phyloP scores from a whole-genome alignment of 257 asterid species.

The Solanum lycopersicoides region DNA sequence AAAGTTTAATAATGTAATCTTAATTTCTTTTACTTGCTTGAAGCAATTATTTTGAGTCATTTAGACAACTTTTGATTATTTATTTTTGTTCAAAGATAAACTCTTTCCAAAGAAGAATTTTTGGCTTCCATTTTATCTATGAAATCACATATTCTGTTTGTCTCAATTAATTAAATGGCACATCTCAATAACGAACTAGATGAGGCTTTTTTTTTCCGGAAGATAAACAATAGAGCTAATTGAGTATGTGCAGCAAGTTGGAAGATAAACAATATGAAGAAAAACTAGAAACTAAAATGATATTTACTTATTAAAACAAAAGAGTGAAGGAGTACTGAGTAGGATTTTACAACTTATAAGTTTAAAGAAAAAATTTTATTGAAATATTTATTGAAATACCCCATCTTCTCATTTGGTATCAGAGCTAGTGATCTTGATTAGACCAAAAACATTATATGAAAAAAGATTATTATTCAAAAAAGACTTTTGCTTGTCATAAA shows the following conservation, averaged over 20 bases:
- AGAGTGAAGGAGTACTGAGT: too few species aligned
- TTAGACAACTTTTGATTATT: background rate
- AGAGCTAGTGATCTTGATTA: too few species aligned
- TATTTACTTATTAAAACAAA: too few species aligned
- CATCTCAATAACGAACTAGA: background rate
- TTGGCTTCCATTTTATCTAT: background rate
- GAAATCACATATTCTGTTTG: background rate
- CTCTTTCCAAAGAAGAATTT: slow-evolving; percentile 7
- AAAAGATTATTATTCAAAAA: too few species aligned
- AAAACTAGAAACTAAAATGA: too few species aligned
- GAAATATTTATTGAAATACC: too few species aligned
- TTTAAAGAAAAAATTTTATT: too few species aligned
- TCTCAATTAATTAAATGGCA: background rate
- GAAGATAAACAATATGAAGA: too few species aligned
- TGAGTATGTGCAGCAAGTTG: background rate
- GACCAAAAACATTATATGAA: too few species aligned
- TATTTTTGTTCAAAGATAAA: background rate
- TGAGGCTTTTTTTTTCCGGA: background rate
- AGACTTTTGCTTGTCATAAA: too few species aligned
- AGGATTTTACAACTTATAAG: too few species aligned
- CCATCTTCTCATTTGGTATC: too few species aligned
- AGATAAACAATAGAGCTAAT: background rate
- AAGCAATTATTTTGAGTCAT: background rate
- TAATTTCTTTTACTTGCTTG: background rate
- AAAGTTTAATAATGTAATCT: background rate